phyloP scores from a whole-genome alignment of 2,329 filamentous ascomycete species.

The Diplodia seriata region DNA sequence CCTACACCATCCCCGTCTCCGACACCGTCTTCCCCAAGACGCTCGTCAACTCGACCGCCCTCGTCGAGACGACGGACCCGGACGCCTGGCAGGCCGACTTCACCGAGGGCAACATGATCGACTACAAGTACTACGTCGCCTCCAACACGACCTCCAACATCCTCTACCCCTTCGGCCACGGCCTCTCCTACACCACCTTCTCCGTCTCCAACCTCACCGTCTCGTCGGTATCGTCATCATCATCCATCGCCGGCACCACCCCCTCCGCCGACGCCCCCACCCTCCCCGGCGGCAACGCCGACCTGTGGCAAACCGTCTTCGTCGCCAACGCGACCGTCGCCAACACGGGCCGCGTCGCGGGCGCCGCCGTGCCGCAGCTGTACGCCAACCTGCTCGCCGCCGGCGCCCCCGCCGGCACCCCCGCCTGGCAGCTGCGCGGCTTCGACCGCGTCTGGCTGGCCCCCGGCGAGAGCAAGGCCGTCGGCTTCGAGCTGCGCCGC shows the following conservation, averaged over 20 bases:
- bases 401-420: slow-evolving; percentile 51
- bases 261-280: slow-evolving; percentile 36
- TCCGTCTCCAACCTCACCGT: slow-evolving; percentile 30
- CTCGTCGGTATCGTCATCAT: neutral
- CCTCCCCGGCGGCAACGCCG: slow-evolving; percentile 60
- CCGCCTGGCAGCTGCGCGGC: slow-evolving; percentile 51
- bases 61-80: slow-evolving; percentile 44
- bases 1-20: slow-evolving; percentile 48
- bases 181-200: slow-evolving; percentile 50
- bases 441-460: slow-evolving; percentile 60
- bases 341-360: slow-evolving; percentile 59
- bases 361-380: slow-evolving; percentile 62
- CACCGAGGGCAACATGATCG: slow-evolving; percentile 60
- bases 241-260: slow-evolving; percentile 23
- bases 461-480: slow-evolving; percentile 50
- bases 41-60: slow-evolving; percentile 47
- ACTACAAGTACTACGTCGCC: slow-evolving; percentile 61
- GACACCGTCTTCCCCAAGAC: slow-evolving; percentile 41
- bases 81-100: slow-evolving; percentile 58
- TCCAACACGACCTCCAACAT: slow-evolving; percentile 37
- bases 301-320: slow-evolving; percentile 57
- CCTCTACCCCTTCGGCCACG: slow-evolving; percentile 48
- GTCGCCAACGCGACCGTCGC: slow-evolving; percentile 56
- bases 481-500: slow-evolving; percentile 57
- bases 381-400: slow-evolving; percentile 57